Percentiles rank a stretch among this genome's conserved stretches.
Evolutionary conservation across 148 eudicot species (phyloP).

Genomic region (Silene uniflora): DNA sequence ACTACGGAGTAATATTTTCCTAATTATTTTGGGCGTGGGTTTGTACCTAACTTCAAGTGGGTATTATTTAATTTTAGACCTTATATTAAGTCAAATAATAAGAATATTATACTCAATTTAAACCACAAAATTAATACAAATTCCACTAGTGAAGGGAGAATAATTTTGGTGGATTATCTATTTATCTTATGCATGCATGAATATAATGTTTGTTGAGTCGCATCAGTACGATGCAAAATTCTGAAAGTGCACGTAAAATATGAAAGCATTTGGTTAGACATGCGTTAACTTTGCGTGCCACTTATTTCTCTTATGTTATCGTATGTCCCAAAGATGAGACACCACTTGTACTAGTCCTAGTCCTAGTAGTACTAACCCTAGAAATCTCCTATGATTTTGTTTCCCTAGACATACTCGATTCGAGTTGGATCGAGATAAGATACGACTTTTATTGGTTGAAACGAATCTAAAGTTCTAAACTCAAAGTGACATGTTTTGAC

Average conservation of each 20-base stretch:
- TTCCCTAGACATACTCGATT: not conserved
- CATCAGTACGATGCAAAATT: conserved; percentile 9
- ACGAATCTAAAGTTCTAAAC: no score
- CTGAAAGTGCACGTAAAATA: conserved; percentile 1
- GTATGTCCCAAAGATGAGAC: conserved; percentile 7
- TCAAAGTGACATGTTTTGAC: not conserved
- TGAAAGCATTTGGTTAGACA: conserved; percentile 9
- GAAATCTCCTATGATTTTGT: not conserved
- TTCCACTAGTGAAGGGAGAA: conserved; percentile 15
- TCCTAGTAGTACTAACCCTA: not conserved
- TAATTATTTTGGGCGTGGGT: conserved; percentile 28
- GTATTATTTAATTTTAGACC: conserved; percentile 13
- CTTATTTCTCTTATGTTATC: not conserved
- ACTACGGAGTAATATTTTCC: not conserved
- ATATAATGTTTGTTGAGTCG: conserved; percentile 23
- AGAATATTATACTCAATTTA: no score
- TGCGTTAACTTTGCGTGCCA: conserved; percentile 2
- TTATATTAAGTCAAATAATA: conserved; percentile 11
- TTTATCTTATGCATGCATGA: not conserved
- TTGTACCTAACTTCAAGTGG: conserved; percentile 22
- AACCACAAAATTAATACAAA: conserved; percentile 3
- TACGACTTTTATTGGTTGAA: no score
- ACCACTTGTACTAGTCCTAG: not conserved
- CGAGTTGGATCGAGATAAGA: not conserved
- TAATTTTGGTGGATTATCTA: not conserved